Evolutionary conservation across 331 rosid species (phyloP), one percentile per base, ranked within the genome.

Genomic region (Saraca asoca): DNA sequence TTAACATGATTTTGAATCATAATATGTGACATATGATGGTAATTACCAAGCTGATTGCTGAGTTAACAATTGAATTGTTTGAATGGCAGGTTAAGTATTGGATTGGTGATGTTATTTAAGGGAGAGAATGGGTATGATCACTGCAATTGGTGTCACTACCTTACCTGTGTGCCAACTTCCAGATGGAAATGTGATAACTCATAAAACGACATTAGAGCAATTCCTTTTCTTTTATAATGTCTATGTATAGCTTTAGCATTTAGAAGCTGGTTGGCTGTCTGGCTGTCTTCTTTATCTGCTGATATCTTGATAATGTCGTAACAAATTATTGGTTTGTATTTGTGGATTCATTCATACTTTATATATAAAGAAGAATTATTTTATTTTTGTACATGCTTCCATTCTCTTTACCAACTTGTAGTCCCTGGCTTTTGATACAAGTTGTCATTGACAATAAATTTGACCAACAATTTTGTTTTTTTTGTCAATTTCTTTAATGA

Each of bases 131-230:
- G 89, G 19, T 85, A 79, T 20, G 85, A 85, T 54, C 96, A 44
- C 53, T 92, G 98, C 68, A 89, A 74, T 70, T 92, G 96, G 98
- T 87, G 95, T 70, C 93, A 58, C 73, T 89, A 89, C 68, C 66
- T 92, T 70, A 69, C 82, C 31, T 89, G 96, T 78, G 81, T 92
- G 54, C 96, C 96, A 6, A 82, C 93, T 24, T 87, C 95, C 10
- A 85, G 66, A 73, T 92, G 98, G 96, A 70, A 75, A 33, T 92
- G 98, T 42, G 61, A 72, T 67, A 81, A 76, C 31, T 24, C 31
- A 24, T 24, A 24, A 24, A 24, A 24, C 31, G 3, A 24, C 31
- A 1, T 24, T 3, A 1, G 64, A 33, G 56, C 24, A 29, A 34
- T 38, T 76, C 42, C 43, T 71, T 54, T 74, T 62, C 34, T 44